phyloP scores from a whole-genome alignment of 1,284 basidiomycete species.

The Ganoderma resinaceum region DNA sequence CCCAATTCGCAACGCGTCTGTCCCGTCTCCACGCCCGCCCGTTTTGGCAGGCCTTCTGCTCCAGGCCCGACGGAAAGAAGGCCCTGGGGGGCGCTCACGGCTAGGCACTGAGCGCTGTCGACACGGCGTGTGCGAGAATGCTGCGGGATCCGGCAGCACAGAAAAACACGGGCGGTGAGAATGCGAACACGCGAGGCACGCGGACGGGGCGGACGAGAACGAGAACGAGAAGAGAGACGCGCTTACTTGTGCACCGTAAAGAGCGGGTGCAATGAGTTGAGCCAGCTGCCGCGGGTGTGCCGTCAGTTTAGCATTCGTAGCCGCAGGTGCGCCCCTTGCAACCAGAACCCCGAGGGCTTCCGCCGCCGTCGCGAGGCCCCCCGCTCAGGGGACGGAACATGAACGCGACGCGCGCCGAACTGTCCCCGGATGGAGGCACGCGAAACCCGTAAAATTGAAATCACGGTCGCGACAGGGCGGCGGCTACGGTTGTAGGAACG shows the following conservation, averaged over 20 bases:
- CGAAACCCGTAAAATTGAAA: neutral
- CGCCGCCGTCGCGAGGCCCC: neutral
- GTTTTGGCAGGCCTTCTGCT: conserved; percentile 7
- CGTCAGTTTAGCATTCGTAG: conserved; percentile 13
- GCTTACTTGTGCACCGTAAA: conserved; percentile 41
- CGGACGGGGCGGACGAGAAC: conserved; percentile 1
- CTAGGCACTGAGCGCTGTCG: conserved; percentile 46
- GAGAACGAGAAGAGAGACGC: neutral
- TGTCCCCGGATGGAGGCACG: neutral
- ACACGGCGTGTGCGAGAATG: conserved; percentile 53
- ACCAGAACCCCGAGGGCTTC: conserved; percentile 2
- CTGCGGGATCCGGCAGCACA: conserved; percentile 35
- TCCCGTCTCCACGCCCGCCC: neutral
- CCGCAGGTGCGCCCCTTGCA: conserved; percentile 2
- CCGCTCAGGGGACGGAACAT: neutral
- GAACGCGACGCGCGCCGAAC: neutral
- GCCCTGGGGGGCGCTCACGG: neutral
- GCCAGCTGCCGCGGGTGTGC: conserved; percentile 32
- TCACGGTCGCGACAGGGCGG: neutral
- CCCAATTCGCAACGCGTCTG: neutral
- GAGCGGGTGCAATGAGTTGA: conserved; percentile 39
- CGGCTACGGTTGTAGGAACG: conserved; percentile 1
- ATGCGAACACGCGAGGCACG: conserved; percentile 4
- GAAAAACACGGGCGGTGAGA: conserved; percentile 1
- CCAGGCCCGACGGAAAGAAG: conserved; percentile 1